Percentiles rank a stretch among this genome's conserved stretches.
phyloP scores from a whole-genome alignment of 495 filamentous ascomycete species.

The Aspergillus incahuasiensis region DNA sequence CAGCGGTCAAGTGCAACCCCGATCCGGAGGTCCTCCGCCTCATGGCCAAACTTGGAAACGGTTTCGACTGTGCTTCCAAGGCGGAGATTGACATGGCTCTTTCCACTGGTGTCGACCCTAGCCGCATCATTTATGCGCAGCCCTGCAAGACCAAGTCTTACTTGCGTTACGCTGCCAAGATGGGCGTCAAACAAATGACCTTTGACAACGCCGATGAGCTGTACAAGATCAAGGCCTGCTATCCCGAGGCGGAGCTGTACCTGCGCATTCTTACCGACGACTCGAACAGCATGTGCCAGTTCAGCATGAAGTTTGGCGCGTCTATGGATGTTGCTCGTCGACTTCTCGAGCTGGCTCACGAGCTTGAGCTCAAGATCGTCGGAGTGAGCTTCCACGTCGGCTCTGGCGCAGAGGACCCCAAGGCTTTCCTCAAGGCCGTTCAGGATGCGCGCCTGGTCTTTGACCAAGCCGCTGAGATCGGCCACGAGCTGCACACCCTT shows the following conservation, averaged over 20 bases:
- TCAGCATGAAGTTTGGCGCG: slow-evolving; percentile 96
- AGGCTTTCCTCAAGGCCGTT: slow-evolving; percentile 83
- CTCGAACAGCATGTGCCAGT: slow-evolving; percentile 83
- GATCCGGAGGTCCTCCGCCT: slow-evolving; percentile 85
- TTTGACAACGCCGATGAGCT: slow-evolving; percentile 98
- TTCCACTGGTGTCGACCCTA: slow-evolving; percentile 76
- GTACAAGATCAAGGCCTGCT: slow-evolving; percentile 91
- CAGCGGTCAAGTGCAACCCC: slow-evolving; percentile 98
- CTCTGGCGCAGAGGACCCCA: slow-evolving; percentile 87
- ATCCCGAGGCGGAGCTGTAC: slow-evolving; percentile 83
- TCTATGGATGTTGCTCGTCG: slow-evolving; percentile 72
- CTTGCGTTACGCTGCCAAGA: slow-evolving; percentile 75
- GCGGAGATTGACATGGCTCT: slow-evolving; percentile 90
- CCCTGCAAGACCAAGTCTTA: slow-evolving; percentile 99
- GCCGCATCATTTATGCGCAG: slow-evolving; percentile 97
- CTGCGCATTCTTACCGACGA: slow-evolving; percentile 95
- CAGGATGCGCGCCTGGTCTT: slow-evolving; percentile 85
- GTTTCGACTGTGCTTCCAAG: slow-evolving; percentile 98
- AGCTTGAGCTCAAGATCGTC: slow-evolving; percentile 90
- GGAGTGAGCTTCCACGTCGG: slow-evolving; percentile 98
- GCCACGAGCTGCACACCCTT: slow-evolving; percentile 76
- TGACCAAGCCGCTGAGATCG: slow-evolving; percentile 73
- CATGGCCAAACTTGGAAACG: slow-evolving; percentile 80
- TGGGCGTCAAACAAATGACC: slow-evolving; percentile 95
- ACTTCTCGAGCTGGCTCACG: slow-evolving; percentile 75